Conservation (phyloP, 768 basidiomycete species). For the Kwoniella shandongensis region DNA sequence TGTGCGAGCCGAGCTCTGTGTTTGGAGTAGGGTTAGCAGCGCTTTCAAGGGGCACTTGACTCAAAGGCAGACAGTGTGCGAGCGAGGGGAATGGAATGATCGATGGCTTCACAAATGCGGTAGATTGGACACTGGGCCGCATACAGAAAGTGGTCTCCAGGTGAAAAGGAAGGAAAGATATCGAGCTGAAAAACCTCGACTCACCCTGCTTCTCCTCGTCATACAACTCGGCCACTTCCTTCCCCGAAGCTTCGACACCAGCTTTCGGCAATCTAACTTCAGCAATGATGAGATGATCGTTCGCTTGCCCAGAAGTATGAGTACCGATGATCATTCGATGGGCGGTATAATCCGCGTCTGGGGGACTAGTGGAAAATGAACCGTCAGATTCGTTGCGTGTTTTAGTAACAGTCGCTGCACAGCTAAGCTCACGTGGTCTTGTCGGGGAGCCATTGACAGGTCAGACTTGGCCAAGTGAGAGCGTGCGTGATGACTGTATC, state of each 20-base stretch:
- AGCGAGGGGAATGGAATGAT: too few relatives aligned
- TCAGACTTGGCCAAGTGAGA: slow-evolving; percentile 95
- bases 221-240: slow-evolving; percentile 69
- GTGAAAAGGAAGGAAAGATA: background rate
- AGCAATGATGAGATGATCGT: slow-evolving; percentile 94
- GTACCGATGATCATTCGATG: slow-evolving; percentile 95
- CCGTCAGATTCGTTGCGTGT: background rate
- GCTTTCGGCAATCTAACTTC: slow-evolving; percentile 87
- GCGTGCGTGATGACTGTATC: slow-evolving; percentile 97
- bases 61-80: background rate
- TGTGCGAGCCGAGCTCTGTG: slow-evolving; percentile 84
- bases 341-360: slow-evolving; percentile 88
- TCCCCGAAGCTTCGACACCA: slow-evolving; percentile 63
- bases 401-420: background rate
- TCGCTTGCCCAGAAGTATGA: slow-evolving; percentile 90
- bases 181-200: slow-evolving; percentile 14
- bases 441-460: slow-evolving; percentile 99
- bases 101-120: too few relatives aligned
- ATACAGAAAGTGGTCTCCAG: background rate
- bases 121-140: too few relatives aligned
- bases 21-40: too few relatives aligned
- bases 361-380: slow-evolving; percentile 60
- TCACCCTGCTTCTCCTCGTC: slow-evolving; percentile 79
- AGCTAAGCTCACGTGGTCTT: slow-evolving; percentile 72
- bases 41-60: background rate